These are phyloP conservation scores for Metroxylon sagu DNA, from an alignment of 176 grass and related monocot genomes.

Conservation along the genomic window DNA sequence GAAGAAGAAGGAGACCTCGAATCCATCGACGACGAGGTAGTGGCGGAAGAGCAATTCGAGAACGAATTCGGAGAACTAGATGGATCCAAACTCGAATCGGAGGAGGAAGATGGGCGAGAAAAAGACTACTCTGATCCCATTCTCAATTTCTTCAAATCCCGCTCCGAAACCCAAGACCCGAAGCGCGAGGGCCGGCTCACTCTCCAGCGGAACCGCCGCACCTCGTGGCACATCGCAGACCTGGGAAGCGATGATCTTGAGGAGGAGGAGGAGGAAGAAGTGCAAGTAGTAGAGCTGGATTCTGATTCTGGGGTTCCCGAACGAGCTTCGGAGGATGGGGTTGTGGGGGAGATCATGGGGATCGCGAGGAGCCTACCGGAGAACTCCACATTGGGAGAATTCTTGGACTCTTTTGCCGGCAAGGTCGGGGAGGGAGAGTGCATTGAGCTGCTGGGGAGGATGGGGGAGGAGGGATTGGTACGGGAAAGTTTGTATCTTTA, in stretches of 20 bases:
- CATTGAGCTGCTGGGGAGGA: conserved; percentile 20
- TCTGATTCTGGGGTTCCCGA: not conserved
- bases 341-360: conserved; percentile 20
- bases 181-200: conserved; percentile 22
- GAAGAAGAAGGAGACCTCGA: not conserved
- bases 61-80: too few species aligned
- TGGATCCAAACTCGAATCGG: not conserved
- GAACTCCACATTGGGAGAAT: conserved; percentile 20
- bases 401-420: conserved; percentile 18
- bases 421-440: conserved; percentile 29
- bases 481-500: conserved; percentile 23
- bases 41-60: conserved; percentile 1
- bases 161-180: not conserved
- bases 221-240: conserved; percentile 15
- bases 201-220: conserved; percentile 21
- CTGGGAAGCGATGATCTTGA: not conserved
- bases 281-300: not conserved
- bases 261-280: not conserved
- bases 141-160: conserved; percentile 13
- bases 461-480: conserved; percentile 33
- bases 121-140: conserved; percentile 10
- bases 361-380: conserved; percentile 32
- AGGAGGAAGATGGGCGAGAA: not conserved
- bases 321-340: not conserved
- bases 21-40: not conserved